These are phyloP conservation scores for Eustoma russellianum DNA, from an alignment of 257 asterid species.

Conservation along the genomic window DNA sequence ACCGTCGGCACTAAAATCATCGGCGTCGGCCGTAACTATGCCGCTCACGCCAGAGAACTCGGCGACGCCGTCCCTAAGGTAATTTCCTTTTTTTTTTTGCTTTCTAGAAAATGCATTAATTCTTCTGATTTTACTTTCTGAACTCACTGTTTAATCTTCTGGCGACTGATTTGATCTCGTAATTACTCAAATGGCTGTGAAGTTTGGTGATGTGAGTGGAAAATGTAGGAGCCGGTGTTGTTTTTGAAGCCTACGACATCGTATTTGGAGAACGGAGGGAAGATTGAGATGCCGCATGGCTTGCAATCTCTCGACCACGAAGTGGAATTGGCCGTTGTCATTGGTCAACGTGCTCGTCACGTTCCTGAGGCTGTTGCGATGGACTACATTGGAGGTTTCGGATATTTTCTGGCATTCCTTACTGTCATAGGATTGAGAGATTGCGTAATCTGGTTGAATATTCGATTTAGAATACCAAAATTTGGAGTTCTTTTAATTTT, in stretches of 20 bases:
- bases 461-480: no score
- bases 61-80: constrained; percentile 93
- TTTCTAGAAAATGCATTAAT: background rate
- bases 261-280: constrained; percentile 81
- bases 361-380: constrained; percentile 76
- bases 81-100: background rate
- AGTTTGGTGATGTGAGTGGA: no score
- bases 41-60: constrained; percentile 92
- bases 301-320: constrained; percentile 81
- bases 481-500: background rate
- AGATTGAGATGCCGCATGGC: constrained; percentile 73
- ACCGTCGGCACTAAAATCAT: constrained; percentile 72
- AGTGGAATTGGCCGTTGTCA: constrained; percentile 96
- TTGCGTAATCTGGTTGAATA: no score
- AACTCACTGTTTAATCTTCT: background rate
- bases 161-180: background rate
- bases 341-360: constrained; percentile 73
- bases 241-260: constrained; percentile 95
- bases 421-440: no score
- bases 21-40: constrained; percentile 96
- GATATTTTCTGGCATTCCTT: background rate
- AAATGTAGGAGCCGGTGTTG: constrained; percentile 77
- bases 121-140: background rate
- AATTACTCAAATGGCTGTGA: no score
- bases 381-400: constrained; percentile 75